Conservation (phyloP, 108 stramenopile species). For the Parietichytrium sp. region DNA sequence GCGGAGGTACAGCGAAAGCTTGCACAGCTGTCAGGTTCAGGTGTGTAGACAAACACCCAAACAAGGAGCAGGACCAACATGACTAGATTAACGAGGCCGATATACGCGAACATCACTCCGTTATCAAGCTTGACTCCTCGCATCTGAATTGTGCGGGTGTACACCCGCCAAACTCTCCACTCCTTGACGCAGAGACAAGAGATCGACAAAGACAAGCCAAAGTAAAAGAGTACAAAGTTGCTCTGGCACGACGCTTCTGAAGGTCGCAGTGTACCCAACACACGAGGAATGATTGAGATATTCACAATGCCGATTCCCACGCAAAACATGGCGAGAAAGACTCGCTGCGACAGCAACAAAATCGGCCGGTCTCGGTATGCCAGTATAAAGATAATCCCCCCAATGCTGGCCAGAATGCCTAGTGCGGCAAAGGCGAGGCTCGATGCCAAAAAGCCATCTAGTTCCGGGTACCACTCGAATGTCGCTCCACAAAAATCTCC, state of each 20-base stretch:
- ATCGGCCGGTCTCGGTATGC: background rate
- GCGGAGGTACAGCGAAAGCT: background rate
- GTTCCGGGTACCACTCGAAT: too few relatives aligned
- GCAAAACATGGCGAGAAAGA: background rate
- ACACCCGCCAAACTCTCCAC: slow-evolving; percentile 4
- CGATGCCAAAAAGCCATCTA: too few relatives aligned
- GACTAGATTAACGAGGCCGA: background rate
- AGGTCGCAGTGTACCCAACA: background rate
- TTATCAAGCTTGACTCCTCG: background rate
- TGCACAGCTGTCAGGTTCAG: background rate
- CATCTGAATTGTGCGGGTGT: background rate
- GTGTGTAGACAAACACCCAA: background rate
- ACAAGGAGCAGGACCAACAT: slow-evolving; percentile 9
- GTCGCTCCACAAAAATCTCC: too few relatives aligned
- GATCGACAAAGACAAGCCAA: background rate
- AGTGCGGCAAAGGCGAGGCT: slow-evolving; percentile 29
- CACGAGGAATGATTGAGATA: background rate
- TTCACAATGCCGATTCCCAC: background rate
- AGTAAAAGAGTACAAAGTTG: background rate
- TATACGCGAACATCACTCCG: background rate
- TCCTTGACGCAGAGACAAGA: slow-evolving; percentile 30
- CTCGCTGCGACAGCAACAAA: background rate
- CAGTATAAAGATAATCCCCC: background rate
- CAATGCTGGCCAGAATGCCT: background rate
- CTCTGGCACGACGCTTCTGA: background rate